These are phyloP conservation scores for Dioscorea dumetorum DNA, from an alignment of 106 monocot genomes.

Conservation along the genomic window DNA sequence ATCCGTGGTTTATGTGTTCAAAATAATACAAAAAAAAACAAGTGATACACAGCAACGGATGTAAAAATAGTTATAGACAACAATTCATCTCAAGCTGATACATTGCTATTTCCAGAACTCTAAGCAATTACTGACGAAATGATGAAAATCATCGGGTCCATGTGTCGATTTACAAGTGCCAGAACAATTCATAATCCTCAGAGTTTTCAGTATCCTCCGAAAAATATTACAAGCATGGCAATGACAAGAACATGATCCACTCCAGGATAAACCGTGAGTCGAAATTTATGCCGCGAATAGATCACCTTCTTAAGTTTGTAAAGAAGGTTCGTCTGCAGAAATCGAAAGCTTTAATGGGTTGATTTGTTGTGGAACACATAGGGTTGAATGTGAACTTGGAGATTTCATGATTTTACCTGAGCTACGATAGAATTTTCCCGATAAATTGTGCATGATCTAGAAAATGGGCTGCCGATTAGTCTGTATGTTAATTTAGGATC, in stretches of 20 bases:
- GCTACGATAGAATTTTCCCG: constrained; percentile 49
- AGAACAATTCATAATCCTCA: no score
- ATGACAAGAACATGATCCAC: constrained; percentile 54
- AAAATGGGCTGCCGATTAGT: constrained; percentile 63
- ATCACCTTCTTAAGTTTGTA: constrained; percentile 67
- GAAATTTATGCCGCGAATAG: constrained; percentile 62
- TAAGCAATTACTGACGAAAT: no score
- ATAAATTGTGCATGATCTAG: constrained; percentile 70
- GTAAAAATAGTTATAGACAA: no score
- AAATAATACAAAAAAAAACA: no score
- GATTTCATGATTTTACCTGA: constrained; percentile 40
- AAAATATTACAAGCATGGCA: constrained; percentile 58
- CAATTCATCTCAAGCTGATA: no score
- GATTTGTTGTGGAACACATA: neutral
- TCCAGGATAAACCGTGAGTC: constrained; percentile 83
- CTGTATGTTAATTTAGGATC: constrained; percentile 29
- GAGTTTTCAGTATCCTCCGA: constrained; percentile 10
- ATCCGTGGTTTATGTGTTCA: no score
- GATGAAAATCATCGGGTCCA: no score
- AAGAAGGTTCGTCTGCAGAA: constrained; percentile 59
- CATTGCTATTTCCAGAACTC: no score
- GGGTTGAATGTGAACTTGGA: neutral
- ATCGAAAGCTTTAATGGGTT: constrained; percentile 1
- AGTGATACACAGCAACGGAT: no score
- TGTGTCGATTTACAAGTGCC: no score